phyloP scores from a whole-genome alignment of 768 basidiomycete species.

The Boletus rex-veris region DNA sequence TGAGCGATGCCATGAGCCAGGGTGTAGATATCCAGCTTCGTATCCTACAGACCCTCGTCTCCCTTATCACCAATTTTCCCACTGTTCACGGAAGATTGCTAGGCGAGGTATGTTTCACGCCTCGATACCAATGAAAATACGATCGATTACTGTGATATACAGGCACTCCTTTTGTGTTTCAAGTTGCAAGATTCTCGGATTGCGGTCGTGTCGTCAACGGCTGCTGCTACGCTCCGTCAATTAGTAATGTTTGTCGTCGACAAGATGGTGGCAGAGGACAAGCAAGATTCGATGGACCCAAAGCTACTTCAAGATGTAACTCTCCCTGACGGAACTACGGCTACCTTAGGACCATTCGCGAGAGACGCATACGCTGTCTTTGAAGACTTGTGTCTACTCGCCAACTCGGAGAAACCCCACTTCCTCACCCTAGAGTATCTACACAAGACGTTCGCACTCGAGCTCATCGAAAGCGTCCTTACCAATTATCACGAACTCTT shows the following conservation, averaged over 20 bases:
- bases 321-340: constrained; percentile 68
- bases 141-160: not conserved
- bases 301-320: constrained; percentile 36
- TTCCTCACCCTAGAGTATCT: constrained; percentile 81
- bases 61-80: constrained; percentile 84
- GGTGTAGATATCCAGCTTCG: constrained; percentile 97
- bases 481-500: constrained; percentile 90
- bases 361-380: constrained; percentile 86
- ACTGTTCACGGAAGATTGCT: constrained; percentile 76
- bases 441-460: constrained; percentile 93
- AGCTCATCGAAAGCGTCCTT: constrained; percentile 93
- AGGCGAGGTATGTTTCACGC: constrained; percentile 60
- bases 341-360: constrained; percentile 67
- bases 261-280: constrained; percentile 82
- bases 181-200: constrained; percentile 93
- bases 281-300: constrained; percentile 30
- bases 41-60: constrained; percentile 88
- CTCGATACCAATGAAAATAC: not conserved
- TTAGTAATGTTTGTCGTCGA: constrained; percentile 98
- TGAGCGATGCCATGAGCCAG: constrained; percentile 85
- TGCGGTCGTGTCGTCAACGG: constrained; percentile 94
- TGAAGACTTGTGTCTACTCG: constrained; percentile 88
- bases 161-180: constrained; percentile 94
- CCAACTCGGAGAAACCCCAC: constrained; percentile 73
- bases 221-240: constrained; percentile 92